Percentiles rank a stretch among this genome's conserved stretches.
phyloP scores from a whole-genome alignment of 179 eudicot species.

The Monotropa hypopitys region DNA sequence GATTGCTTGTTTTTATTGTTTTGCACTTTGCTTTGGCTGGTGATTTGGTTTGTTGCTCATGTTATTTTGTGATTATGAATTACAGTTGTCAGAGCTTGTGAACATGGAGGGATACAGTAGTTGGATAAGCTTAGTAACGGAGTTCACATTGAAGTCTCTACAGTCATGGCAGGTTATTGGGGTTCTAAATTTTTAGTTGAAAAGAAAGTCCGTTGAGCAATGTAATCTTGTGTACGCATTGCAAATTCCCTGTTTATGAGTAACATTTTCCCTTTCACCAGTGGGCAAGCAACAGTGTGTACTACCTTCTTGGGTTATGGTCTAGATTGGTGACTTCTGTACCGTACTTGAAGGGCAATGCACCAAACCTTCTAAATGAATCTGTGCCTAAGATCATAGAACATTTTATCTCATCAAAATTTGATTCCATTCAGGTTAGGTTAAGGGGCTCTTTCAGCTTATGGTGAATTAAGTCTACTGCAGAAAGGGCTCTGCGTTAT shows the following conservation, averaged over 20 bases:
- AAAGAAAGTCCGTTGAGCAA: not conserved
- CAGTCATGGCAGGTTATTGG: conserved; percentile 80
- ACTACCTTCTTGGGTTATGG: conserved; percentile 93
- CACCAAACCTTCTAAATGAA: conserved; percentile 81
- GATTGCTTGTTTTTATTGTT: not conserved
- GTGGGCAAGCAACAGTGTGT: conserved; percentile 99
- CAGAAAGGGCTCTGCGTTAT: not conserved
- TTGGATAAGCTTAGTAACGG: conserved; percentile 92
- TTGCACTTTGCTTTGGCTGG: not conserved
- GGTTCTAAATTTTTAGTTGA: not conserved
- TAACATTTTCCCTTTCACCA: conserved; percentile 18
- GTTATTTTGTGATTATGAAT: conserved; percentile 6
- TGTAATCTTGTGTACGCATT: not conserved
- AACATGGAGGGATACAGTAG: conserved; percentile 82
- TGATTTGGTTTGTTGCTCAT: not conserved
- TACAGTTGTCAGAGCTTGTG: conserved; percentile 89
- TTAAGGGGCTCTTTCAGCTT: not conserved
- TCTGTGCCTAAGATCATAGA: conserved; percentile 88
- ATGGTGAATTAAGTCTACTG: not conserved
- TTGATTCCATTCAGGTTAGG: conserved; percentile 82
- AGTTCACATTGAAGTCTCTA: conserved; percentile 80
- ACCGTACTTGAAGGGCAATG: conserved; percentile 80
- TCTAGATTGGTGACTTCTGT: conserved; percentile 91
- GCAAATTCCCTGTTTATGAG: not conserved
- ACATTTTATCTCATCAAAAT: conserved; percentile 82